Conservation (phyloP, 176 grass and related monocot genomes). For the Thinopyrum elongatum region DNA sequence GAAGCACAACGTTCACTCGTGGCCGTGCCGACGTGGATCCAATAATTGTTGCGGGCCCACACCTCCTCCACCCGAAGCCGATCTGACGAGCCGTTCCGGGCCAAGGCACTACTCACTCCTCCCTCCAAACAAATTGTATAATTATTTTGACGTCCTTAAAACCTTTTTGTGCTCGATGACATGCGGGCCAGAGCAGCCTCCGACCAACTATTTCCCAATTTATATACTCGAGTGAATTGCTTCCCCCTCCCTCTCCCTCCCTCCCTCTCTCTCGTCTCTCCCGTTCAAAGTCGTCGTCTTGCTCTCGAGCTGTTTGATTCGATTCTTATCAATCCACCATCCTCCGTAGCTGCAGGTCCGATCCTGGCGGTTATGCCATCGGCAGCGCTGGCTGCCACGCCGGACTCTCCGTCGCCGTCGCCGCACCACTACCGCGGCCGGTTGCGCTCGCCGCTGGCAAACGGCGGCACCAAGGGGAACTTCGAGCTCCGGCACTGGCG, state of each 20-base stretch:
- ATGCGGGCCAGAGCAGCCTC: background rate
- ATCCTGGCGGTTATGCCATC: constrained; percentile 20
- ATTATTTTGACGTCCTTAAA: background rate
- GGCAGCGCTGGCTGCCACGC: constrained; percentile 23
- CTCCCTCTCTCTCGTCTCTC: background rate
- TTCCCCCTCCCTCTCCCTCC: background rate
- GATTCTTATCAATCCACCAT: constrained; percentile 8
- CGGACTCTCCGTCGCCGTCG: background rate
- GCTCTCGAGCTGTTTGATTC: constrained; percentile 22
- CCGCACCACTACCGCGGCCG: background rate
- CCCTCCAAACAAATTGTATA: constrained; percentile 1
- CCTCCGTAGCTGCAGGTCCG: background rate
- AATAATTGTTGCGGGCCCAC: constrained; percentile 38
- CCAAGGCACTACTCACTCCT: constrained; percentile 3
- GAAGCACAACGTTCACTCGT: background rate
- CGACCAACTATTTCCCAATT: background rate
- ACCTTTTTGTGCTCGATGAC: background rate
- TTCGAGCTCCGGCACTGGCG: constrained; percentile 79
- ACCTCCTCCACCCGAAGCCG: background rate
- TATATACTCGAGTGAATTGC: constrained; percentile 20
- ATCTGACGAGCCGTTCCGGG: constrained; percentile 35
- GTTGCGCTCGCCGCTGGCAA: constrained; percentile 32
- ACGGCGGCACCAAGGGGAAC: constrained; percentile 36
- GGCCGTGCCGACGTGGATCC: constrained; percentile 35
- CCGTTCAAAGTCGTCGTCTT: background rate